These are phyloP conservation scores for Mollisia scopiformis DNA, from an alignment of 2,329 filamentous ascomycete species.

Conservation along the genomic window DNA sequence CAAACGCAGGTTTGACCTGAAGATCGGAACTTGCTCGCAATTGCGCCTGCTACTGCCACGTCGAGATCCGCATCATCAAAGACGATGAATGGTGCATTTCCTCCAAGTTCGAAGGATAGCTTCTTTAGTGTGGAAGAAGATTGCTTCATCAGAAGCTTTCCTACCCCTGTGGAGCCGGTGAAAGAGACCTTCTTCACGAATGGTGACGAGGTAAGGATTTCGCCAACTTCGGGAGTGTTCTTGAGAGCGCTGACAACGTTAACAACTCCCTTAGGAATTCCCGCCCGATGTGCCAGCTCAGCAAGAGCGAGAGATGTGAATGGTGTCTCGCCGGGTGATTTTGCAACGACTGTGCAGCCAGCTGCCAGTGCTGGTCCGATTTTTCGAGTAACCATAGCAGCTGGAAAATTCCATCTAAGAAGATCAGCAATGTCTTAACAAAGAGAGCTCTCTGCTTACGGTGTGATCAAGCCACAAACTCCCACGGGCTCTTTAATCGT, in stretches of 20 bases:
- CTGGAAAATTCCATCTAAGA: slow-evolving; percentile 78
- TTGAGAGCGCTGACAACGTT: slow-evolving; percentile 82
- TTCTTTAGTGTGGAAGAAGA: slow-evolving; percentile 81
- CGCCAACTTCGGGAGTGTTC: slow-evolving; percentile 81
- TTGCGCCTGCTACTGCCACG: slow-evolving; percentile 77
- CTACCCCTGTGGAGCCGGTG: slow-evolving; percentile 76
- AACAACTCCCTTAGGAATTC: slow-evolving; percentile 87
- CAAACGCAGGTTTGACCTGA: slow-evolving; percentile 96
- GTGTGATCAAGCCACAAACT: slow-evolving; percentile 81
- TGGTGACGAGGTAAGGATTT: slow-evolving; percentile 74
- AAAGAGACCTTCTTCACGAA: slow-evolving; percentile 90
- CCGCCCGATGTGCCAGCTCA: slow-evolving; percentile 83
- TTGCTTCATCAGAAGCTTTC: slow-evolving; percentile 86
- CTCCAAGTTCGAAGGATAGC: slow-evolving; percentile 85
- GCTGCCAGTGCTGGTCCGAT: slow-evolving; percentile 79
- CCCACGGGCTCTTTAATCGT: slow-evolving; percentile 85
- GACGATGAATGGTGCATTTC: slow-evolving; percentile 95
- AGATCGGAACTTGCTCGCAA: slow-evolving; percentile 89
- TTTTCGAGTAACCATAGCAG: slow-evolving; percentile 75
- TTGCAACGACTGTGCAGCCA: slow-evolving; percentile 93
- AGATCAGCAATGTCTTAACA: not conserved
- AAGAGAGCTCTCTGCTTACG: slow-evolving; percentile 40
- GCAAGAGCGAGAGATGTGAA: slow-evolving; percentile 87
- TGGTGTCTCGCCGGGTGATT: slow-evolving; percentile 89
- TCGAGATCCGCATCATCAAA: slow-evolving; percentile 95